phyloP scores from a whole-genome alignment of 2,329 filamentous ascomycete genomes.

The Fusarium sp. region DNA sequence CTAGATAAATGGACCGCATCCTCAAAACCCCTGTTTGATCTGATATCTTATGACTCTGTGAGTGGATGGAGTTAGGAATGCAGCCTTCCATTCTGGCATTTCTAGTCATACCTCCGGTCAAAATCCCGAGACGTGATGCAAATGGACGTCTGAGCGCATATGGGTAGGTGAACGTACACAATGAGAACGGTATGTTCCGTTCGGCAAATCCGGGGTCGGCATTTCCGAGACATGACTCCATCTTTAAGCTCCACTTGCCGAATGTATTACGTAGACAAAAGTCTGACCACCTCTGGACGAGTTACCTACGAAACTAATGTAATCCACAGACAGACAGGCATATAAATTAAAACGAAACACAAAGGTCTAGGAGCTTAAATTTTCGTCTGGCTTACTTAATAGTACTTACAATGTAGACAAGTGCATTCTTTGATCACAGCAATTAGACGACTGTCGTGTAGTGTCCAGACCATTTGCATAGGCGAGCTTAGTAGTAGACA shows the following conservation, averaged over 20 bases:
- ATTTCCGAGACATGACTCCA: neutral
- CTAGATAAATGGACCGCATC: neutral
- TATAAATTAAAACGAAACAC: neutral
- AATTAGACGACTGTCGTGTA: neutral
- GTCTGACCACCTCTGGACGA: neutral
- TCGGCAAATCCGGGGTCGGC: neutral
- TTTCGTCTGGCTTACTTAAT: neutral
- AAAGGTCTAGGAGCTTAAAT: accelerated
- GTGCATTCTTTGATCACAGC: too few relatives aligned
- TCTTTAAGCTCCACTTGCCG: neutral
- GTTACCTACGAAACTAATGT: neutral
- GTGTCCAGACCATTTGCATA: neutral
- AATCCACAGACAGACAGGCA: neutral
- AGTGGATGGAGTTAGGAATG: neutral
- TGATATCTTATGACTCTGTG: neutral
- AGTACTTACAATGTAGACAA: neutral
- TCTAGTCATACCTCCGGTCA: neutral
- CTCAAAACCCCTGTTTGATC: neutral
- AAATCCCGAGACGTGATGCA: neutral
- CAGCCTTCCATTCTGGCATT: neutral
- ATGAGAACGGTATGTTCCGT: neutral
- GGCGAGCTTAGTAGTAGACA: neutral
- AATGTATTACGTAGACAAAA: neutral
- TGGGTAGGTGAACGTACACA: neutral
- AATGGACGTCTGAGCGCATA: neutral